phyloP scores from a whole-genome alignment of 768 basidiomycete species.

The Lactarius trivialis region DNA sequence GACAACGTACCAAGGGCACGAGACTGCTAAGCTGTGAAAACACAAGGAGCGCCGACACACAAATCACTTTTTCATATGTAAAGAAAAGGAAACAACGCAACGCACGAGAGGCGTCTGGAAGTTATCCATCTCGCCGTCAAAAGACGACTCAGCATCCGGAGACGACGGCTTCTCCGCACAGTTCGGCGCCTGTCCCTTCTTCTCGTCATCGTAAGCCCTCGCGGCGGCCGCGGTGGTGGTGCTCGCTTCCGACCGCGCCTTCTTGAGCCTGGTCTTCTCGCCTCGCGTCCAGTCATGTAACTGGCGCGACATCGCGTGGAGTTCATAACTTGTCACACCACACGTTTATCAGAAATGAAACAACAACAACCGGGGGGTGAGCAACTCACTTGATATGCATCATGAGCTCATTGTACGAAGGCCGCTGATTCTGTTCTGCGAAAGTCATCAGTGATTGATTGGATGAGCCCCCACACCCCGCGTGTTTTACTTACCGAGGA shows the following conservation, averaged over 20 bases:
- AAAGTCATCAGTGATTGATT: not conserved
- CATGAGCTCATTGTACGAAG: constrained; percentile 23
- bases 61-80: not conserved
- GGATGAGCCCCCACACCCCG: not conserved
- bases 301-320: constrained; percentile 5
- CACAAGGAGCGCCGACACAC: not conserved
- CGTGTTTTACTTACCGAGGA: constrained; percentile 2
- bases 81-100: not conserved
- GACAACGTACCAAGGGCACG: constrained; percentile 13
- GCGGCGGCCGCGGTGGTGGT: not conserved
- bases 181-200: not conserved
- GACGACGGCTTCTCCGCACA: not conserved
- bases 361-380: not conserved
- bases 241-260: not conserved
- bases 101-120: constrained; percentile 22
- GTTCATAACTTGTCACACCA: constrained; percentile 17
- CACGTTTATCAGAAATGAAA: not conserved
- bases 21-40: constrained; percentile 20
- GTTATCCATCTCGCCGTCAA: constrained; percentile 18
- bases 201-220: not conserved
- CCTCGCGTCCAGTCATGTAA: constrained; percentile 19
- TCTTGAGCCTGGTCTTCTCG: constrained; percentile 9
- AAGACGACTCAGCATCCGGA: not conserved
- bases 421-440: constrained; percentile 8
- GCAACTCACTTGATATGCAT: constrained; percentile 15